These are phyloP conservation scores for Calamus simplicifolius DNA, from an alignment of 176 grass and related monocot species.

Conservation along the genomic window DNA sequence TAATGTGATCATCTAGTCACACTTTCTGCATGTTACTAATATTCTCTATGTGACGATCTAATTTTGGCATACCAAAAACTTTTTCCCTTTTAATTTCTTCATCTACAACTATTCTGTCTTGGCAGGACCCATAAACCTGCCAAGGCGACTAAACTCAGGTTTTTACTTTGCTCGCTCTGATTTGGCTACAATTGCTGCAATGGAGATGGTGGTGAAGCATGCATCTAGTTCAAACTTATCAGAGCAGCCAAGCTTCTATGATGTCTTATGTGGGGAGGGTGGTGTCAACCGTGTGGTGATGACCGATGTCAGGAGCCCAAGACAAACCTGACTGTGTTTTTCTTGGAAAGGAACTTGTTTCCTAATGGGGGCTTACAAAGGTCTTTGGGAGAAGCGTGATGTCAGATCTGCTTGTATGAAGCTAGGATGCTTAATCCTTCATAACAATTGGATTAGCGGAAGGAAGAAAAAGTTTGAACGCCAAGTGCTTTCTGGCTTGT, in stretches of 20 bases:
- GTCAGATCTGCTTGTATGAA: conserved; percentile 31
- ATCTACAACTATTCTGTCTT: background rate
- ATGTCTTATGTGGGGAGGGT: conserved; percentile 63
- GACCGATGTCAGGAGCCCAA: conserved; percentile 48
- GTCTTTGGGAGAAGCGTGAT: conserved; percentile 45
- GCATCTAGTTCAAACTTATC: conserved; percentile 47
- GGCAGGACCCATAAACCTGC: conserved; percentile 76
- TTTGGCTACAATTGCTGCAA: conserved; percentile 33
- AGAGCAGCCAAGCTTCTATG: conserved; percentile 93
- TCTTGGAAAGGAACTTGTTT: conserved; percentile 49
- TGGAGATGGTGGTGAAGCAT: conserved; percentile 72
- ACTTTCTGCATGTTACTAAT: no score
- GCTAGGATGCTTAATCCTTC: conserved; percentile 54
- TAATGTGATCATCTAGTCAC: no score
- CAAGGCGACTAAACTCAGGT: conserved; percentile 73
- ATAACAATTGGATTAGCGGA: conserved; percentile 84
- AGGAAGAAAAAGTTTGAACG: conserved; percentile 59
- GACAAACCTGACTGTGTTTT: conserved; percentile 51
- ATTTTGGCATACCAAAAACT: no score
- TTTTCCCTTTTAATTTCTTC: no score
- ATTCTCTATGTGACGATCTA: no score
- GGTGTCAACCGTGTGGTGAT: conserved; percentile 37
- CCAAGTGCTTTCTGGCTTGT: conserved; percentile 54
- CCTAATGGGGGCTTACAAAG: conserved; percentile 80
- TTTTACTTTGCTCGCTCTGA: conserved; percentile 79